Conservation (phyloP, 306 rosid genomes). For the Inga leiocalycina region DNA sequence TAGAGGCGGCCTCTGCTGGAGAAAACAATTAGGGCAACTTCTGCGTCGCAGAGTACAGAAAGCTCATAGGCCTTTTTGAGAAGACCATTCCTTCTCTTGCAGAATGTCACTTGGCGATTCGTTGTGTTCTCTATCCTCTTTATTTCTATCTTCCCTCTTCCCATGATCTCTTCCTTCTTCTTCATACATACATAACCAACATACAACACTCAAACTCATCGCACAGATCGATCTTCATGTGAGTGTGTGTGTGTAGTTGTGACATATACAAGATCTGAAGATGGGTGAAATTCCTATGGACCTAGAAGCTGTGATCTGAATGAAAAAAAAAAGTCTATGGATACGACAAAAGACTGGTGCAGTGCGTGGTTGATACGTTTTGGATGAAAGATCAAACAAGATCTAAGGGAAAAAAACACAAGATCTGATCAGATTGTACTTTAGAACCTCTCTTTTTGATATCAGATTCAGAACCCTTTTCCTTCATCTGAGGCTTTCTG, state of each 20-base stretch:
- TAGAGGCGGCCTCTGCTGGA: constrained; percentile 16
- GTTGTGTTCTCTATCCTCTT: constrained; percentile 21
- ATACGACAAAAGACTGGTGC: neutral
- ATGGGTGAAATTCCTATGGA: neutral
- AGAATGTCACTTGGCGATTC: constrained; percentile 1
- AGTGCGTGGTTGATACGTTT: neutral
- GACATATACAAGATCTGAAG: neutral
- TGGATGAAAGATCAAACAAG: neutral
- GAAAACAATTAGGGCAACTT: constrained; percentile 11
- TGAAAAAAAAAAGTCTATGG: neutral
- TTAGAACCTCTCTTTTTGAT: neutral
- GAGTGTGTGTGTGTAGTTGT: neutral
- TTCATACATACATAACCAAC: neutral
- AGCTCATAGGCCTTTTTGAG: constrained; percentile 18
- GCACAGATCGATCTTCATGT: neutral
- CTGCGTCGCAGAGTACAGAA: constrained; percentile 5
- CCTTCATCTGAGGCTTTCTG: neutral
- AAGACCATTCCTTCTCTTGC: constrained; percentile 21
- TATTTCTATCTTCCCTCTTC: constrained; percentile 17
- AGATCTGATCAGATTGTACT: neutral
- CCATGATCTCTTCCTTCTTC: neutral
- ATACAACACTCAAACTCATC: neutral
- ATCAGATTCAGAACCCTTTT: neutral
- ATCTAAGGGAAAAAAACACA: neutral
- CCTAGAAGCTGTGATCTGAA: too few relatives aligned